These are phyloP conservation scores for Aspergillus diversus DNA, from an alignment of 495 filamentous ascomycete genomes.

Conservation along the genomic window DNA sequence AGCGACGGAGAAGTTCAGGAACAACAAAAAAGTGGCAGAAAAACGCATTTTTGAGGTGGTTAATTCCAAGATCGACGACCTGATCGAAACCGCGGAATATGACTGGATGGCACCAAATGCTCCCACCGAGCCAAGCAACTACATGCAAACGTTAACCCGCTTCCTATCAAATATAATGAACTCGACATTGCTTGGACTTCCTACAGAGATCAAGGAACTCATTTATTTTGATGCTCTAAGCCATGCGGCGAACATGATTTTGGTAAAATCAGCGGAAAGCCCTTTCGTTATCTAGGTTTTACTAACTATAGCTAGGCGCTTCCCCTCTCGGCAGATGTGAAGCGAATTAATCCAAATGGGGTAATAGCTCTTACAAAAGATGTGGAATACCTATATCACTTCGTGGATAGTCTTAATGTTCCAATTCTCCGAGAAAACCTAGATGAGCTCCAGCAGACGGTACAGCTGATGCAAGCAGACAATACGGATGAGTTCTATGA, in stretches of 20 bases:
- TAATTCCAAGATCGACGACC: slow-evolving; percentile 97
- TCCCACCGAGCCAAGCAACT: slow-evolving; percentile 76
- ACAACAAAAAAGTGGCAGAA: slow-evolving; percentile 92
- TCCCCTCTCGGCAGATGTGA: slow-evolving; percentile 77
- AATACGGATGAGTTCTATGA: slow-evolving; percentile 96
- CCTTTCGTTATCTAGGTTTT: no score
- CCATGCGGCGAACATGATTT: slow-evolving; percentile 84
- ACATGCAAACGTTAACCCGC: slow-evolving; percentile 89
- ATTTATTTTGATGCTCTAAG: slow-evolving; percentile 97
- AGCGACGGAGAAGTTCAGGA: slow-evolving; percentile 83
- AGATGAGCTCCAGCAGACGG: slow-evolving; percentile 91
- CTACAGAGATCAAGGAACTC: slow-evolving; percentile 92
- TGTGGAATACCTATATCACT: slow-evolving; percentile 77
- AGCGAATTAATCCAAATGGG: slow-evolving; percentile 83
- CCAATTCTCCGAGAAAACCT: slow-evolving; percentile 81
- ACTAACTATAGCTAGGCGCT: slow-evolving; percentile 58
- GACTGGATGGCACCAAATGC: slow-evolving; percentile 79
- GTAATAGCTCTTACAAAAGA: slow-evolving; percentile 80
- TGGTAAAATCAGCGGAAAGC: slow-evolving; percentile 49
- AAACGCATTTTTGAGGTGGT: slow-evolving; percentile 98
- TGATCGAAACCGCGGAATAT: slow-evolving; percentile 95
- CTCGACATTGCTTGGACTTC: slow-evolving; percentile 86
- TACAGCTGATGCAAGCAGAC: slow-evolving; percentile 81
- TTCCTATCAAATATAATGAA: slow-evolving; percentile 98
- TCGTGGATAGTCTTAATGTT: slow-evolving; percentile 81